Evolutionary conservation across 2,329 filamentous ascomycete genomes (phyloP).

Genomic region (Exophiala spinifera): DNA sequence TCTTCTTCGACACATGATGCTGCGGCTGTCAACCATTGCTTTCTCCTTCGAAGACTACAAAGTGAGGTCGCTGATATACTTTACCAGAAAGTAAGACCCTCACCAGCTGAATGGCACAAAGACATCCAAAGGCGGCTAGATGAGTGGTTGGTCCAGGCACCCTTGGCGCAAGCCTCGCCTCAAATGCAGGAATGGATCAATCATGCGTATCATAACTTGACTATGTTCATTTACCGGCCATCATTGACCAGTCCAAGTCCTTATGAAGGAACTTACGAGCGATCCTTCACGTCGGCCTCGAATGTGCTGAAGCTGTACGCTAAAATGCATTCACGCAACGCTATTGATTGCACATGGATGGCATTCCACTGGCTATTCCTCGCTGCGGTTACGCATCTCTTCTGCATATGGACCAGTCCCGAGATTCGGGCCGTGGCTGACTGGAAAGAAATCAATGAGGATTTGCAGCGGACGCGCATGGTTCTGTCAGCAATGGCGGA

Average conservation of each 20-base stretch:
- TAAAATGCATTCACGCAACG: neutral
- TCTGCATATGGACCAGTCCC: neutral
- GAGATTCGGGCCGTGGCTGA: neutral
- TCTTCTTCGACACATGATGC: neutral
- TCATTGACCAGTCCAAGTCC: neutral
- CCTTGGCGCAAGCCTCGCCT: neutral
- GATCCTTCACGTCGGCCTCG: neutral
- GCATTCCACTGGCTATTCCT: constrained; percentile 1
- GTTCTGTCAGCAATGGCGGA: neutral
- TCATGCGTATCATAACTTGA: neutral
- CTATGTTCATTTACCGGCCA: neutral
- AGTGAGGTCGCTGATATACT: neutral
- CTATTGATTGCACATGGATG: neutral
- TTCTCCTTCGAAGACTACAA: neutral
- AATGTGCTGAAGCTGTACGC: neutral
- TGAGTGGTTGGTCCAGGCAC: neutral
- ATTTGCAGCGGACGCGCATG: neutral
- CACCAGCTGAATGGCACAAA: neutral
- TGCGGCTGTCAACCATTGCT: neutral
- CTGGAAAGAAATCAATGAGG: neutral
- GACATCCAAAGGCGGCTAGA: neutral
- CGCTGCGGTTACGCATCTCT: neutral
- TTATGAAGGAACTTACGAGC: neutral
- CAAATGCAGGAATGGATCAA: neutral
- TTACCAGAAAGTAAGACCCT: neutral